Conservation (phyloP, 306 rosid species). For the Macrotyloma uniflorum region DNA sequence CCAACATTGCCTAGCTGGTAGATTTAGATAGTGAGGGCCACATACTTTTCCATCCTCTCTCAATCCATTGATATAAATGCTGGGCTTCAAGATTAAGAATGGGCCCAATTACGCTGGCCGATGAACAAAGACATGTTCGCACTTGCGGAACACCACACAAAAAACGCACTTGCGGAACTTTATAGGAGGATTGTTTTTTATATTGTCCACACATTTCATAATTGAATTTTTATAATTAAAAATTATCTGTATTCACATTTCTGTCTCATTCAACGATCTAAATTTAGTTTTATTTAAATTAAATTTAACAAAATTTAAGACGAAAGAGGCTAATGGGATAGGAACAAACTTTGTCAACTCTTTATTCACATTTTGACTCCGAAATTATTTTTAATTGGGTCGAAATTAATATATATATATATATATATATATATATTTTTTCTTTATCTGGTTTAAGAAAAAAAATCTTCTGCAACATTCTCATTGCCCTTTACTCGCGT, state of each 20-base stretch:
- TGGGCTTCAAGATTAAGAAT: constrained; percentile 1
- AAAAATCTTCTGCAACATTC: too few species aligned
- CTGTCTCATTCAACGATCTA: background rate
- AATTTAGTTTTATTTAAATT: background rate
- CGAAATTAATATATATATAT: background rate
- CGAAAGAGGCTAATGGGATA: background rate
- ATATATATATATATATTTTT: too few species aligned
- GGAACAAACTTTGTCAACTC: background rate
- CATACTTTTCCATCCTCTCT: background rate
- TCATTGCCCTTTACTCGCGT: background rate
- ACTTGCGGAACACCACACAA: background rate
- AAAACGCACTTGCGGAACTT: background rate
- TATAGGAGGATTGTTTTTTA: background rate
- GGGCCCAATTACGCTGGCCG: background rate
- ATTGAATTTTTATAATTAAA: background rate
- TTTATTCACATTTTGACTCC: background rate
- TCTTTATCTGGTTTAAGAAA: too few species aligned
- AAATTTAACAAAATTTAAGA: background rate
- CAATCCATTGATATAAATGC: background rate
- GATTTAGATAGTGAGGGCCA: background rate
- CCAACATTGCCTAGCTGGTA: background rate
- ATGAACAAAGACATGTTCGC: background rate
- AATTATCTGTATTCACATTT: background rate
- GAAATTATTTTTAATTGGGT: background rate
- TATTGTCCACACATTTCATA: background rate